Evolutionary conservation across 139 green algal genomes (phyloP).

Genomic region (Monoraphidium neglectum): DNA sequence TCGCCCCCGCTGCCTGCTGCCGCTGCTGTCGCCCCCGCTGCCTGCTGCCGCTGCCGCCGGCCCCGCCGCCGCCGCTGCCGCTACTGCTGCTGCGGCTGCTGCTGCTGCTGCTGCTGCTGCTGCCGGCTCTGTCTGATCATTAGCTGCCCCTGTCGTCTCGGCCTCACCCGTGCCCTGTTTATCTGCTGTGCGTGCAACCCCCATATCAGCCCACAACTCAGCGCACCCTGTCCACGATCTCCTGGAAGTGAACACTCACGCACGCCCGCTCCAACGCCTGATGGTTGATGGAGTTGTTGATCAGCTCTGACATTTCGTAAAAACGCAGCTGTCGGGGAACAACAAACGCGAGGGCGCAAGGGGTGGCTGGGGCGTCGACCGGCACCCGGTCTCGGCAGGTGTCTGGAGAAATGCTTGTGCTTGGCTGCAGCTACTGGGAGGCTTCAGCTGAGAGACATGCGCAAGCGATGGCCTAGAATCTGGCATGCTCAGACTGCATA

Average conservation of each 20-base stretch:
- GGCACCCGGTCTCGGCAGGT: too few species aligned
- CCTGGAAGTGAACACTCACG: constrained; percentile 95
- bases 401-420: too few species aligned
- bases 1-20: neutral
- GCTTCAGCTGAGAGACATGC: too few species aligned
- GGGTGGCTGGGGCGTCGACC: too few species aligned
- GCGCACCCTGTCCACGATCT: constrained; percentile 94
- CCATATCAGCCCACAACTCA: neutral
- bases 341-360: too few species aligned
- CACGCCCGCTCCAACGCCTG: constrained; percentile 82
- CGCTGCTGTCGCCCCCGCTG: too few species aligned
- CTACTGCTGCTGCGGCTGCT: neutral
- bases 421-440: neutral
- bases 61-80: neutral
- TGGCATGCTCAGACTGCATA: neutral
- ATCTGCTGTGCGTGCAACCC: neutral
- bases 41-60: neutral
- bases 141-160: too few species aligned
- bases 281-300: constrained; percentile 97
- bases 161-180: too few species aligned
- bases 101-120: neutral
- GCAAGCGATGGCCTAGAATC: too few species aligned
- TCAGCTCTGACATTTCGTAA: constrained; percentile 99
- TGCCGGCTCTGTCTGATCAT: too few species aligned
- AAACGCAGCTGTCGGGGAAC: constrained; percentile 97